Base-by-base conservation (phyloP, 305 asterid genomes). In the Euphrasia arctica region DNA sequence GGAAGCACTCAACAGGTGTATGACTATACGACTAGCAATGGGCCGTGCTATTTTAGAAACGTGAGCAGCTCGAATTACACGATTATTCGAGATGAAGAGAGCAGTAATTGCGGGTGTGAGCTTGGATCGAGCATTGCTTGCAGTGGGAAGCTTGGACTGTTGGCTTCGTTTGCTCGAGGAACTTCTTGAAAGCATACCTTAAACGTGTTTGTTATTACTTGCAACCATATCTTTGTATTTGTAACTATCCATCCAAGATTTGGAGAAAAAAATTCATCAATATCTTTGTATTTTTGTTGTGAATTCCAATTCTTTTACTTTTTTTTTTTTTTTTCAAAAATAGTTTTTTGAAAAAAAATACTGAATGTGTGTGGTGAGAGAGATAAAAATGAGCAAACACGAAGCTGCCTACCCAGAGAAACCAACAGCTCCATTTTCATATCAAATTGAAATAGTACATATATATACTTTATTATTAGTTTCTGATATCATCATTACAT, bases 1-100 rank as follows among this genome's bases (percentile, higher is more conserved):
- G 98, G 88, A 36, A 85, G 87, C 74, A 85, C 85, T 4, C 84
- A 81, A 61, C 98, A 87, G 65, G 77, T 47, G 32, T 82, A 83
- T 60, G 36, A 11, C 3, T 85, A 74, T 25, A 42, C 48, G 0
- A 77, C 80, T 27, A 73, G 74, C 42, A 9, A 36, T 25, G 57
- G 70, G 34, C 70, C 34, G 22, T 89, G 98, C 71, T 91, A 89
- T 65, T 77, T 63, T 54, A 87, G 98, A 74, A 76, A 79, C n/a
- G 69, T 89, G 54, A 82, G 95, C 67, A 87, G 93, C 82, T 82
- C 87, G 22, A 90, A 88, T 64, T 88, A 88, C 84, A 82, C 95
- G 2, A 64, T 90, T 70, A 31, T 81, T 32, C 80, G 78, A 28
- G 95, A 91, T 60, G 65, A 82, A 51, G 84, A 77, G 79, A 77